These are phyloP conservation scores for Talaromyces sp. DNA, from an alignment of 2,329 filamentous ascomycete species.

Conservation along the genomic window DNA sequence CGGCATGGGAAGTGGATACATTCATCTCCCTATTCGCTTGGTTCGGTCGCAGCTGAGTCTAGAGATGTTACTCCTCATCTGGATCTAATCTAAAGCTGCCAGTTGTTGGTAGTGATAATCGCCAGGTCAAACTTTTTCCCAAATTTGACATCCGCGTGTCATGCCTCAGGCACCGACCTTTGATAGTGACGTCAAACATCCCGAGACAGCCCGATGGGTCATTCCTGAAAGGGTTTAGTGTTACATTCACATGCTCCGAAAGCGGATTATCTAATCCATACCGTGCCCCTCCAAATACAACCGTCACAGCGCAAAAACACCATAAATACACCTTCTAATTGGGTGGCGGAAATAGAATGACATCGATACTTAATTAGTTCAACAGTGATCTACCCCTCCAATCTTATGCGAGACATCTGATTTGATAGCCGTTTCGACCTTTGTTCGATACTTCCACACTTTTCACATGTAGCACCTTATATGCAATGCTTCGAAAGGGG, in stretches of 20 bases:
- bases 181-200: not conserved
- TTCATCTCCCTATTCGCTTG: not conserved
- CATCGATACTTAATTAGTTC: not conserved
- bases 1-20: not conserved
- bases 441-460: not conserved
- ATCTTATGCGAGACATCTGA: not conserved
- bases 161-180: not conserved
- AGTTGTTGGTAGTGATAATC: not conserved
- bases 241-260: not conserved
- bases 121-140: not conserved
- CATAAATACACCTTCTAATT: not conserved
- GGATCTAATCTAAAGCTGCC: no score
- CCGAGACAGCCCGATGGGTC: not conserved
- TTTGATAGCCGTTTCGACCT: not conserved
- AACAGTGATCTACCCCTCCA: not conserved
- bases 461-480: not conserved
- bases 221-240: not conserved
- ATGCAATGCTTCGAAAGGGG: not conserved
- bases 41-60: not conserved
- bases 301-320: not conserved
- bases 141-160: not conserved
- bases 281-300: not conserved
- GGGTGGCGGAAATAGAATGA: slow-evolving; percentile 2
- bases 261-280: not conserved
- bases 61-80: not conserved